These are phyloP conservation scores for Lasiodiplodia sp. DNA, from an alignment of 2,329 filamentous ascomycete species.

Conservation along the genomic window DNA sequence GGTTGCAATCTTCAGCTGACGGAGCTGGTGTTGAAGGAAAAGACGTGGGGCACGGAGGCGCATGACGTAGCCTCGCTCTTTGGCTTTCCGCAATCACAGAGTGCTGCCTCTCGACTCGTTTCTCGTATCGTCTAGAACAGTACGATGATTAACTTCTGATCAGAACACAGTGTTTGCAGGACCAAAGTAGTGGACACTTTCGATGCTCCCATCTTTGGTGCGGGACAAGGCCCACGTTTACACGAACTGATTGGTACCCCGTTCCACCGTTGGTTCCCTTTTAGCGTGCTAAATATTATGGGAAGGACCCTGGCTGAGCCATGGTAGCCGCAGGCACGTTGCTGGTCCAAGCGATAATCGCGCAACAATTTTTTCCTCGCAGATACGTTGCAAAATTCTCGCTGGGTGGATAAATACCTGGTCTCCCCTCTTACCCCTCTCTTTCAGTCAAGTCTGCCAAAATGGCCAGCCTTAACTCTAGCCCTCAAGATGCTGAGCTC, in stretches of 20 bases:
- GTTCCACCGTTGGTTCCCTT: background rate
- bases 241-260: too few species aligned
- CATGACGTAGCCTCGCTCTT: background rate
- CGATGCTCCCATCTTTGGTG: too few species aligned
- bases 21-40: background rate
- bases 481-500: too few species aligned
- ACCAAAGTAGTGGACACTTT: too few species aligned
- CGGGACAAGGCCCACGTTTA: too few species aligned
- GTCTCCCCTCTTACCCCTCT: background rate
- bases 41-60: background rate
- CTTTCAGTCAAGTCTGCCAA: too few species aligned
- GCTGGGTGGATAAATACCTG: background rate
- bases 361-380: background rate
- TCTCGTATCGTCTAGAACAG: too few species aligned
- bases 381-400: background rate
- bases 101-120: too few species aligned
- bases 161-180: too few species aligned
- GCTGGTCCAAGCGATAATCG: background rate
- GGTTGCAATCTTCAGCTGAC: background rate
- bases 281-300: background rate
- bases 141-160: too few species aligned
- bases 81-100: too few species aligned
- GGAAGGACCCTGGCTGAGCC: background rate
- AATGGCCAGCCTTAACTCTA: too few species aligned
- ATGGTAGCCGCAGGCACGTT: background rate